These are phyloP conservation scores for Trichoderma sp. DNA, from an alignment of 2,329 filamentous ascomycete genomes.

Conservation along the genomic window DNA sequence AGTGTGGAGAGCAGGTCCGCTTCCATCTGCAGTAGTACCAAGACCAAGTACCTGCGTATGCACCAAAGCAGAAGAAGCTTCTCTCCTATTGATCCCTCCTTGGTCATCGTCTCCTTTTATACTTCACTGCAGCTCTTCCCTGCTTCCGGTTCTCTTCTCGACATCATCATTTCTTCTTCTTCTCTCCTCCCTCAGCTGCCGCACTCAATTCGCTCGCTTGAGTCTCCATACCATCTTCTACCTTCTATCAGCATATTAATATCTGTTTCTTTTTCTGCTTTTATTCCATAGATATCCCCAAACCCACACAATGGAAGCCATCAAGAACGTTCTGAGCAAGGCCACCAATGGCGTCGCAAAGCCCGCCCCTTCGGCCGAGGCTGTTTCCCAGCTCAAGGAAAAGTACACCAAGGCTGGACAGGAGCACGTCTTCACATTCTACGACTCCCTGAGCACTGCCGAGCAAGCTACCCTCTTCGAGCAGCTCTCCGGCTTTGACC, in stretches of 20 bases:
- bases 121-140: conserved; percentile 24
- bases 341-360: conserved; percentile 30
- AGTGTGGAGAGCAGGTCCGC: conserved; percentile 2
- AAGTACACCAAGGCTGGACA: conserved; percentile 75
- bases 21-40: background rate
- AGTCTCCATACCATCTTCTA: background rate
- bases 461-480: conserved; percentile 78
- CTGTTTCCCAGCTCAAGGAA: conserved; percentile 66
- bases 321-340: conserved; percentile 43
- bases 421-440: conserved; percentile 76
- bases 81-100: conserved; percentile 22
- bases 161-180: conserved; percentile 17
- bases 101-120: conserved; percentile 21
- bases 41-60: background rate
- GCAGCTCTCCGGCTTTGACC: conserved; percentile 80
- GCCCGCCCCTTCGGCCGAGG: conserved; percentile 57
- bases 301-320: conserved; percentile 39
- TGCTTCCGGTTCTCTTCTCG: conserved; percentile 1
- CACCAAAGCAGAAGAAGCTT: background rate
- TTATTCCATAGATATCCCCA: background rate
- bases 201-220: conserved; percentile 5
- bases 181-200: conserved; percentile 1
- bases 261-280: background rate
- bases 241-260: conserved; percentile 1
- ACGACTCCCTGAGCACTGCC: conserved; percentile 68